Conservation (phyloP, 129 eudicot species). For the Flaveria brownii region DNA sequence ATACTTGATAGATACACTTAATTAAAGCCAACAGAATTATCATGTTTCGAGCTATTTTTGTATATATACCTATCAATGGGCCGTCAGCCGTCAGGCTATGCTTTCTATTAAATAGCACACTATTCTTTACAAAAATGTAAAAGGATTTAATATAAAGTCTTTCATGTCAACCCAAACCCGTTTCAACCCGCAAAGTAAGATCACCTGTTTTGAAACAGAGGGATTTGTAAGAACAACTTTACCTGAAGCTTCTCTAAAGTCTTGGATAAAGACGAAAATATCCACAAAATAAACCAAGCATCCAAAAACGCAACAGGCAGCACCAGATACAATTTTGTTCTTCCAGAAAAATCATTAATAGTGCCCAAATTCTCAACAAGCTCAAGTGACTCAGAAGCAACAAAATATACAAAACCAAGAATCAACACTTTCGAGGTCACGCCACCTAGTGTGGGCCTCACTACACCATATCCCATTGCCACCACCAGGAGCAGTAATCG, state of each 20-base stretch:
- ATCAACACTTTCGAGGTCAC: conserved; percentile 59
- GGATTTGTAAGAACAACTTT: conserved; percentile 5
- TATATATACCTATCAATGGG: background rate
- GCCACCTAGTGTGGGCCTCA: conserved; percentile 74
- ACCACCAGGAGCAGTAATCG: conserved; percentile 69
- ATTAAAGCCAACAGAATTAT: background rate
- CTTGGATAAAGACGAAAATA: conserved; percentile 67
- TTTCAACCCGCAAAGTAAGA: background rate
- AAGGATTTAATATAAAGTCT: background rate
- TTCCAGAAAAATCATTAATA: conserved; percentile 64
- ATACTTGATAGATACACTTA: background rate
- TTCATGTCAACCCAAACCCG: background rate
- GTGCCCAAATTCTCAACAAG: conserved; percentile 72
- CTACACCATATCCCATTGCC: conserved; percentile 80
- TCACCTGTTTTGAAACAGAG: background rate
- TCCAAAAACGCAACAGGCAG: conserved; percentile 74
- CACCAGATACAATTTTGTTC: conserved; percentile 57
- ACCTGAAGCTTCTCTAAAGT: conserved; percentile 86
- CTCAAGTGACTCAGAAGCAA: conserved; percentile 70
- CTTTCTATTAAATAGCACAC: background rate
- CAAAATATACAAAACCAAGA: conserved; percentile 53
- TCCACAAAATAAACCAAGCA: conserved; percentile 73
- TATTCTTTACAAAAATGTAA: background rate
- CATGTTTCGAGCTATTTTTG: background rate
- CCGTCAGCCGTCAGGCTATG: background rate